These are phyloP conservation scores for Platismatia glauca DNA, from an alignment of 495 filamentous ascomycete species.

Conservation along the genomic window DNA sequence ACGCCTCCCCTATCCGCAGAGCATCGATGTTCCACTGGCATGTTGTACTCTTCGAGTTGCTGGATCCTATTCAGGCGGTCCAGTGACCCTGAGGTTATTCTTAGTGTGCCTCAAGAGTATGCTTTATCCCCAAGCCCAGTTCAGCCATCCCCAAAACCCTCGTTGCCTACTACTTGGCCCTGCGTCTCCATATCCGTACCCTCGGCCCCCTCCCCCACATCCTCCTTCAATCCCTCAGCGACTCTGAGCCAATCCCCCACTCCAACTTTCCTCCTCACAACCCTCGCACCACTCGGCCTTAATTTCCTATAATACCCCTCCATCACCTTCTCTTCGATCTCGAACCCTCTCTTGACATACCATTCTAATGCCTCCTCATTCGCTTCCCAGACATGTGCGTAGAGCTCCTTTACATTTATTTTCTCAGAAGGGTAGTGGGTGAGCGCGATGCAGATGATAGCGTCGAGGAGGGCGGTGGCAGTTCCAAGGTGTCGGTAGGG, in stretches of 20 bases:
- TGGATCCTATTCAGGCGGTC: not conserved
- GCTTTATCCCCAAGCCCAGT: not conserved
- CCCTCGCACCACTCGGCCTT: conserved; percentile 67
- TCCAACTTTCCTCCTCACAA: conserved; percentile 49
- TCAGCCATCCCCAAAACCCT: not conserved
- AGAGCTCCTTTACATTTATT: conserved; percentile 48
- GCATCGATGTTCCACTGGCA: not conserved
- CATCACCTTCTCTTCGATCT: conserved; percentile 45
- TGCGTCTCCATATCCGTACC: not conserved
- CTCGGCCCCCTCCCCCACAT: not conserved
- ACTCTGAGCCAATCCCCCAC: conserved; percentile 19
- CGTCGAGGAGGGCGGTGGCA: conserved; percentile 61
- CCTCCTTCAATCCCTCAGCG: not conserved
- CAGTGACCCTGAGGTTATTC: not conserved
- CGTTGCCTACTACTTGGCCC: not conserved
- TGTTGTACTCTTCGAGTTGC: too few relatives aligned
- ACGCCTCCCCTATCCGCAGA: not conserved
- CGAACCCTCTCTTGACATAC: conserved; percentile 79
- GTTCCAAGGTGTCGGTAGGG: conserved; percentile 74
- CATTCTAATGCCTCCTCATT: conserved; percentile 80
- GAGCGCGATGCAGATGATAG: conserved; percentile 40
- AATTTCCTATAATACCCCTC: conserved; percentile 79
- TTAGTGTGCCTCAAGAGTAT: not conserved
- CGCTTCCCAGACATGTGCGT: conserved; percentile 90
- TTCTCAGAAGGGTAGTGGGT: conserved; percentile 23